A percentile compares a stretch with the other conserved stretches of the same genome.
phyloP scores from a whole-genome alignment of 1,139 yeast species.

The Geotrichum bryndzae region DNA sequence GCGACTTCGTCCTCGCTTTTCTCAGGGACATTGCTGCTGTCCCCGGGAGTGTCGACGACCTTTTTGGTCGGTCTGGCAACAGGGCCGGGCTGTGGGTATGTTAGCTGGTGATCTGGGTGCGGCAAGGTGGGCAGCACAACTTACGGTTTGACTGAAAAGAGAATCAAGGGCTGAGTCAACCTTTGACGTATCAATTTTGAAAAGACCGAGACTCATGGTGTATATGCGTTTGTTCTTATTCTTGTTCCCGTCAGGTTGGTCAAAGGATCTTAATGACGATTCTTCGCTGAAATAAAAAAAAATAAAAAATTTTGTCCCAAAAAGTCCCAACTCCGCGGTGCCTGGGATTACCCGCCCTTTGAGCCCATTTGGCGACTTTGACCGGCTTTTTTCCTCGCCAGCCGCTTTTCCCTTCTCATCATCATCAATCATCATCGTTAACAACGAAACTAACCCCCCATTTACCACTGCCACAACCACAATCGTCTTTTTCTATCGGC shows the following conservation, averaged over 20 bases:
- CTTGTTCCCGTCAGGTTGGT: not conserved
- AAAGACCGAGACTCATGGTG: conserved; percentile 3
- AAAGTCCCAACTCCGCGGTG: not conserved
- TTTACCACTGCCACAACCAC: not conserved
- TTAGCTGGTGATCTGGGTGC: conserved; percentile 1
- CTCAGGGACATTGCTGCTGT: not conserved
- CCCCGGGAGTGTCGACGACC: conserved; percentile 28
- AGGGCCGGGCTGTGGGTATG: conserved; percentile 25
- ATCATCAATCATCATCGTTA: not conserved
- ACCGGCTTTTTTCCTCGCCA: not conserved
- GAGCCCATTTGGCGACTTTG: not conserved
- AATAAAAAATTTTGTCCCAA: not conserved
- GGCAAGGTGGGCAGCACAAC: not conserved
- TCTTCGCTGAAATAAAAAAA: not conserved
- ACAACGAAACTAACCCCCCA: not conserved
- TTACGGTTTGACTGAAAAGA: conserved; percentile 26
- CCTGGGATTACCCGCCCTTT: not conserved
- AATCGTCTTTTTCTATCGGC: not conserved
- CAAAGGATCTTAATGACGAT: not conserved
- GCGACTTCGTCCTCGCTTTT: conserved; percentile 19
- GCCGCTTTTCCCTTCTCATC: not conserved
- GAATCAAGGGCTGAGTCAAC: conserved; percentile 20
- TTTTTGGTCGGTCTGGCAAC: conserved; percentile 25
- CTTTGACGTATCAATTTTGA: conserved; percentile 14
- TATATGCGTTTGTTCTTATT: not conserved